Evolutionary conservation across 139 green algal species (phyloP), one percentile per base, ranked within the genome.

Genomic region (Picochlorum sp.): DNA sequence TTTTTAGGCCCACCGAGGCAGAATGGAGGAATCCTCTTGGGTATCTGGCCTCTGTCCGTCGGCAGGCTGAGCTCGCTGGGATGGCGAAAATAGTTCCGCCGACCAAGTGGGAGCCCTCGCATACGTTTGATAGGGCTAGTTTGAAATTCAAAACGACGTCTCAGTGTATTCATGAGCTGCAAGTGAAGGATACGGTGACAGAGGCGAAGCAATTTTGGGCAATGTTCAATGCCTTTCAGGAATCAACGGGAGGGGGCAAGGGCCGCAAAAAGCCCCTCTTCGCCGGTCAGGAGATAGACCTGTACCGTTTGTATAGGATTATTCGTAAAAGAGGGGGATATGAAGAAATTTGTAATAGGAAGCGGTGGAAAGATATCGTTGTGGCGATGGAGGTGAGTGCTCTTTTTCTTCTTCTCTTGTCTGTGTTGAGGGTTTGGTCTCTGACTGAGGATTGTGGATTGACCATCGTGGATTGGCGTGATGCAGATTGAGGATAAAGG

Each of bases 111-210:
- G 58, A 71, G 10, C 78, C 81, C 9, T 79, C 74, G 0, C 93
- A 86, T 62, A 73, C 76, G 10, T 62, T 95, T 3, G 67, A 91
- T 76, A 67, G 62, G 9, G 15, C 61, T 3, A 49, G 9, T 24
- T 82, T 89, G 28, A 66, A 64, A 32, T 92, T 95, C 69, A 61
- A 72, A 4, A 94, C 85, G 6, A 75, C 81, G 1, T 65, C 91
- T 18, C 90, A 95, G 73, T 70, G 72, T 2, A 77, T 96, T 20
- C 76, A 95, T 63, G 74, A 94, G 74, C 79, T 96, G 56, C 81
- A 91, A 66, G 45, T 80, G 9, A 79, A 79, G 15, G 28, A 64
- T 34, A 61, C 45, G 10, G 47, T 44, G 44, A 26, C 37, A 26
- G 65, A 66, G 4, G 67, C 72, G 45, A 41, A 76, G 20, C 54